Percentiles rank a stretch among this genome's conserved stretches.
These are phyloP conservation scores for Rhodomyrtus tomentosa DNA, from an alignment of 345 rosid genomes.

Conservation along the genomic window DNA sequence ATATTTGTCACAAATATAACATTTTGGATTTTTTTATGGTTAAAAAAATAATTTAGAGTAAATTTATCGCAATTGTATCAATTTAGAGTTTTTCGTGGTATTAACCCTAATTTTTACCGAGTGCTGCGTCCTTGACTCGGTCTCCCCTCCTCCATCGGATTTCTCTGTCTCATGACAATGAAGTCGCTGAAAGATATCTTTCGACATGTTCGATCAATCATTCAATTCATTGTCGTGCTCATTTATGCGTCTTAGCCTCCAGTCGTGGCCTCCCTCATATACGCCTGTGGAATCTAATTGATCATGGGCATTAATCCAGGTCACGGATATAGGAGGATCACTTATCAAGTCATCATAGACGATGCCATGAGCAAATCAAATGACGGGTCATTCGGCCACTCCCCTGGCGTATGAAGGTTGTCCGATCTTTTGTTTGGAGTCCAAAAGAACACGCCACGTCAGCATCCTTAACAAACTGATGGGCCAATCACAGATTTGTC, in stretches of 20 bases:
- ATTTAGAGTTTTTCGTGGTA: too few relatives aligned
- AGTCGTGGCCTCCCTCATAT: background rate
- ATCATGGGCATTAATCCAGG: background rate
- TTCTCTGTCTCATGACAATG: background rate
- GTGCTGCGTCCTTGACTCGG: background rate
- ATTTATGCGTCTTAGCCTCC: background rate
- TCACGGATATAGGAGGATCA: background rate
- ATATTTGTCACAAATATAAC: too few relatives aligned
- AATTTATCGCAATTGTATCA: too few relatives aligned
- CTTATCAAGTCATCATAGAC: background rate
- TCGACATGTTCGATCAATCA: background rate
- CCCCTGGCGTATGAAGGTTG: background rate
- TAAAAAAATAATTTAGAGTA: too few relatives aligned
- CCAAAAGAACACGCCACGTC: background rate
- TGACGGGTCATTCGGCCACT: background rate
- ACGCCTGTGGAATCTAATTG: background rate
- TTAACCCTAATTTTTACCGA: too few relatives aligned
- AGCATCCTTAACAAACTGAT: background rate
- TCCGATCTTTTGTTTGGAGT: background rate
- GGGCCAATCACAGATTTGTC: background rate
- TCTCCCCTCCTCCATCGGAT: background rate
- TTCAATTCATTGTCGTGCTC: background rate
- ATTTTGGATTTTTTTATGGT: too few relatives aligned
- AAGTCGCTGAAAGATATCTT: background rate
- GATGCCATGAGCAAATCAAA: background rate